Conservation (phyloP, 2,329 filamentous ascomycete species). For the Fusarium citri region DNA sequence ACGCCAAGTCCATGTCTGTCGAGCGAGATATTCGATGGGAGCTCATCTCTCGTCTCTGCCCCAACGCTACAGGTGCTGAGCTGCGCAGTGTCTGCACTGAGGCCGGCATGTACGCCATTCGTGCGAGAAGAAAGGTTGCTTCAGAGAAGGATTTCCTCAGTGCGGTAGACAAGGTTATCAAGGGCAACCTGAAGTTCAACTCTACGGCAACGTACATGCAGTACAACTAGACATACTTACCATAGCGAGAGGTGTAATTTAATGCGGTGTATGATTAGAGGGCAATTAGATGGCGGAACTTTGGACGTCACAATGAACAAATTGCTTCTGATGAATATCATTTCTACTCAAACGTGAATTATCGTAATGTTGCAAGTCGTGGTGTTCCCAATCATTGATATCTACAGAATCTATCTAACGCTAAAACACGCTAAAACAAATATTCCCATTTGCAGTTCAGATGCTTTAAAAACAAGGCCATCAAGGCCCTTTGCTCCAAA, state of each 20-base stretch:
- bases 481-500: slow-evolving; percentile 29
- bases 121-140: slow-evolving; percentile 93
- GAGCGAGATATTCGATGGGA: slow-evolving; percentile 99
- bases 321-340: slow-evolving; percentile 27
- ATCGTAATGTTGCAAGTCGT: not conserved
- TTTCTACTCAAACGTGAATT: not conserved
- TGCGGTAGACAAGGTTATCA: slow-evolving; percentile 99
- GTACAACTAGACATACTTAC: slow-evolving; percentile 80
- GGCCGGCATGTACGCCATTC: slow-evolving; percentile 98
- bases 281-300: slow-evolving; percentile 42
- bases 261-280: slow-evolving; percentile 52
- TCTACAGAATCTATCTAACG: slow-evolving; percentile 34
- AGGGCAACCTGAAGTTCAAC: slow-evolving; percentile 99
- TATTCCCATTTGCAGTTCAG: slow-evolving; percentile 8
- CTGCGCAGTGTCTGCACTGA: slow-evolving; percentile 96
- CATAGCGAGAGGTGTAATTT: slow-evolving; percentile 42
- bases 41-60: slow-evolving; percentile 95
- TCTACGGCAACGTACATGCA: slow-evolving; percentile 98
- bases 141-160: slow-evolving; percentile 99
- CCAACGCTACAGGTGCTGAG: slow-evolving; percentile 96
- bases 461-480: slow-evolving; percentile 11
- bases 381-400: slow-evolving; percentile 21
- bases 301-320: slow-evolving; percentile 43
- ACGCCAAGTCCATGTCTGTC: slow-evolving; percentile 99
- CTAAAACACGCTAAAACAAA: slow-evolving; percentile 16